A percentile compares a stretch with the other conserved stretches of the same genome.
Evolutionary conservation across 805 yeast genomes (phyloP).

Genomic region (Tetrapisispora fleetii): DNA sequence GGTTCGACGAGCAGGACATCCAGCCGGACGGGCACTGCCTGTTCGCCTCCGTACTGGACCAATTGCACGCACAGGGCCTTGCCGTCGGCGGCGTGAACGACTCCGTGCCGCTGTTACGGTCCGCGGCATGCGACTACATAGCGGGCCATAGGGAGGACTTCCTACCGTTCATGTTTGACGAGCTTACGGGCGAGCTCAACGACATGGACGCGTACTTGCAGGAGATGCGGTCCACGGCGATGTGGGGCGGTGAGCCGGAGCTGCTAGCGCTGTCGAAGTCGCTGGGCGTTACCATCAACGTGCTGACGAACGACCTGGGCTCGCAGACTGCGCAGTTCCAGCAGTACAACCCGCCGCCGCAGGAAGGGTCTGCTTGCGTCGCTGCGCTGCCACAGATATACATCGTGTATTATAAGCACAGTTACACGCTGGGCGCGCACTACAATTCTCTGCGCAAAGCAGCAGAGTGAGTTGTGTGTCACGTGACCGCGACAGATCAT

Average conservation of each 20-base stretch:
- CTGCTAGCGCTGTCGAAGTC: slow-evolving; percentile 67
- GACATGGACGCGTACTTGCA: slow-evolving; percentile 60
- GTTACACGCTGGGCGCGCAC: slow-evolving; percentile 89
- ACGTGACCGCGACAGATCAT: too few species aligned
- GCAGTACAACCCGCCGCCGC: slow-evolving; percentile 48
- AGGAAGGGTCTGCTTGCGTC: too few species aligned
- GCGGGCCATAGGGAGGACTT: slow-evolving; percentile 56
- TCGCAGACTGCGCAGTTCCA: slow-evolving; percentile 18
- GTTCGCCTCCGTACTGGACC: slow-evolving; percentile 79
- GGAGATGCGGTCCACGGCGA: slow-evolving; percentile 63
- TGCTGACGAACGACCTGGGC: slow-evolving; percentile 65
- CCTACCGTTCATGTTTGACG: slow-evolving; percentile 77
- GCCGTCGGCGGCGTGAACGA: slow-evolving; percentile 5
- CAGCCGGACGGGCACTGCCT: slow-evolving; percentile 92
- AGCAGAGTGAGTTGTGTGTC: background rate
- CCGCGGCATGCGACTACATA: slow-evolving; percentile 57
- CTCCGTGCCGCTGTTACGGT: slow-evolving; percentile 42
- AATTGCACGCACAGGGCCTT: slow-evolving; percentile 34
- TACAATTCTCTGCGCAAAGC: slow-evolving; percentile 66
- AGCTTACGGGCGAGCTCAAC: slow-evolving; percentile 50
- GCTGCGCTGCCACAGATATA: slow-evolving; percentile 32
- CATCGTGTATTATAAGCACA: slow-evolving; percentile 75
- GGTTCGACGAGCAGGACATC: slow-evolving; percentile 55
- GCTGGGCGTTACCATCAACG: slow-evolving; percentile 64
- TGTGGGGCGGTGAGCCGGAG: slow-evolving; percentile 97